Evolutionary conservation across 768 basidiomycete genomes (phyloP).

Genomic region (Tulasnella sp.): DNA sequence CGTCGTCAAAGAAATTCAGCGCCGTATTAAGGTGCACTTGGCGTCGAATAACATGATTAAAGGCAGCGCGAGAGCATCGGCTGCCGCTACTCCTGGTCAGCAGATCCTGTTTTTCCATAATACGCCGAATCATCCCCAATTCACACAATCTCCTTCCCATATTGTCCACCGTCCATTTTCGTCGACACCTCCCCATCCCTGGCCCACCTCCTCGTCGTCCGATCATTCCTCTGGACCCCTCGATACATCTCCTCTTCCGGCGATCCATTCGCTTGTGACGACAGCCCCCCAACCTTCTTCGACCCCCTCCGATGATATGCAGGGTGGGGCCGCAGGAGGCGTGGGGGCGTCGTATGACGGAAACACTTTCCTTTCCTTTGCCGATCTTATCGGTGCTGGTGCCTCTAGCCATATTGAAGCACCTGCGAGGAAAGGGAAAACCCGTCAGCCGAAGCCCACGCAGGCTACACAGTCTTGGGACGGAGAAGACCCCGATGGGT

Average conservation of each 20-base stretch:
- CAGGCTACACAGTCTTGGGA: neutral
- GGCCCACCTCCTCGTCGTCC: neutral
- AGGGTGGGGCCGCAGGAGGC: slow-evolving; percentile 6
- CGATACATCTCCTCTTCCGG: neutral
- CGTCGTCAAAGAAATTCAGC: slow-evolving; percentile 8
- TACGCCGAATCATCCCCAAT: slow-evolving; percentile 1
- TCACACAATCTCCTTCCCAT: slow-evolving; percentile 2
- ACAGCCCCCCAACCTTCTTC: slow-evolving; percentile 8
- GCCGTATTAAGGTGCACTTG: slow-evolving; percentile 7
- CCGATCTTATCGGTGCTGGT: neutral
- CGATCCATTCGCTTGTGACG: neutral
- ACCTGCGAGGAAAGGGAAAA: neutral
- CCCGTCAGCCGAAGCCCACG: neutral
- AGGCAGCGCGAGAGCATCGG: slow-evolving; percentile 11
- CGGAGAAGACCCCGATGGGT: neutral
- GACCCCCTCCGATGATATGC: neutral
- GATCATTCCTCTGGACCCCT: neutral
- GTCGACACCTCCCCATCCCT: neutral
- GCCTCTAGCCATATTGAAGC: neutral
- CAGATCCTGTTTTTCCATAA: slow-evolving; percentile 3
- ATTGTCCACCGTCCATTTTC: neutral
- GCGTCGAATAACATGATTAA: slow-evolving; percentile 15
- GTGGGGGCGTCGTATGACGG: neutral
- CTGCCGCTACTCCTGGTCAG: slow-evolving; percentile 2
- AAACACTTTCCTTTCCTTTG: slow-evolving; percentile 7